These are phyloP conservation scores for Crithidia bombi DNA, from an alignment of 208 protist genomes.

Conservation along the genomic window DNA sequence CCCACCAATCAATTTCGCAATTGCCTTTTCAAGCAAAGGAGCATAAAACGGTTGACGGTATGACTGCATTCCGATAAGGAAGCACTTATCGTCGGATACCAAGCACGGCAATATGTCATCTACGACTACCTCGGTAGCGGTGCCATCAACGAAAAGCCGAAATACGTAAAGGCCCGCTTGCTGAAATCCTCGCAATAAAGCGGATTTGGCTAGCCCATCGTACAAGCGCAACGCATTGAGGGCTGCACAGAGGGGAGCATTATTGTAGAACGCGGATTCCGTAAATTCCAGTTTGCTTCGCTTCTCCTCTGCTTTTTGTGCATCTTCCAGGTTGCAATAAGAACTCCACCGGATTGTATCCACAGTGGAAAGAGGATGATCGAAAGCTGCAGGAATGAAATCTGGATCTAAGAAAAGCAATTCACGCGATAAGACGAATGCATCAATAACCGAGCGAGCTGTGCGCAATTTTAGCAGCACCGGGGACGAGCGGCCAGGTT, in stretches of 20 bases:
- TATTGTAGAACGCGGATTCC: slow-evolving; percentile 50
- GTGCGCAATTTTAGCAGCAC: background rate
- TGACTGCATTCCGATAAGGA: slow-evolving; percentile 46
- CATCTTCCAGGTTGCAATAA: background rate
- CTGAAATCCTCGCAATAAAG: slow-evolving; percentile 6
- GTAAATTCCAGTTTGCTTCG: slow-evolving; percentile 2
- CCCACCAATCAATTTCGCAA: slow-evolving; percentile 68
- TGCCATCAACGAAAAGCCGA: slow-evolving; percentile 38
- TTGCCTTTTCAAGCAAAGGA: slow-evolving; percentile 67
- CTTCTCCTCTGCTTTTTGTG: background rate
- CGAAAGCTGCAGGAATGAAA: slow-evolving; percentile 12
- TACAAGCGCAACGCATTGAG: slow-evolving; percentile 51
- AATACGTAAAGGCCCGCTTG: slow-evolving; percentile 31
- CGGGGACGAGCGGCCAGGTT: background rate
- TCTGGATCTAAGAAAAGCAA: slow-evolving; percentile 19
- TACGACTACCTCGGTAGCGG: slow-evolving; percentile 43
- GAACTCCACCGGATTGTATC: slow-evolving; percentile 27
- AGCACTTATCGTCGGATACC: slow-evolving; percentile 5
- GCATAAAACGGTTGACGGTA: slow-evolving; percentile 58
- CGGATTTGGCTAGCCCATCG: slow-evolving; percentile 8
- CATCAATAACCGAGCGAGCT: slow-evolving; percentile 9
- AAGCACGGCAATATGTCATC: slow-evolving; percentile 68
- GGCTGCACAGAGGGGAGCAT: slow-evolving; percentile 48
- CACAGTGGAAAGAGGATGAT: slow-evolving; percentile 11
- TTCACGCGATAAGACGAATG: slow-evolving; percentile 18